A percentile compares a stretch with the other conserved stretches of the same genome.
These are phyloP conservation scores for Achaetomiella virescens DNA, from an alignment of 495 filamentous ascomycete species.

Conservation along the genomic window DNA sequence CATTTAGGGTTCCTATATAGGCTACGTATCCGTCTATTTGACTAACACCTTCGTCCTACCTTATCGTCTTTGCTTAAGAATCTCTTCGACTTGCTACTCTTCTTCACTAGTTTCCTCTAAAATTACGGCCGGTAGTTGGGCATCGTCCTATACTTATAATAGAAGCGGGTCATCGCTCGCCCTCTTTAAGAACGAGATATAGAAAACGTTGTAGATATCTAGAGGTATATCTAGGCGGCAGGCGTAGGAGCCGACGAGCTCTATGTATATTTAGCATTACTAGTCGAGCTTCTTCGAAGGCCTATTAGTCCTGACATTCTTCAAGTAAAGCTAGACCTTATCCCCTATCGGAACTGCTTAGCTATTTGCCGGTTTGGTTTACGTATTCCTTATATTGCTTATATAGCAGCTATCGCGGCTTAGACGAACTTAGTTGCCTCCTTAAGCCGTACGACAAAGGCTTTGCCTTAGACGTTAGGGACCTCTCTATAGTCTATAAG, in stretches of 20 bases:
- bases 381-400: neutral
- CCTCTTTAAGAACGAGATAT: neutral
- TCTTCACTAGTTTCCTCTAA: neutral
- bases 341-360: neutral
- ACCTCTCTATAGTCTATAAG: neutral
- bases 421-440: neutral
- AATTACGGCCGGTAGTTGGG: neutral
- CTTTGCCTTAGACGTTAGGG: neutral
- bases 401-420: neutral
- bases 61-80: neutral
- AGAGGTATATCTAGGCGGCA: neutral
- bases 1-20: no score
- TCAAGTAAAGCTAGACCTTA: neutral
- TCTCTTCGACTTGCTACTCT: neutral
- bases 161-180: neutral
- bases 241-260: neutral
- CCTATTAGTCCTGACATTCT: neutral
- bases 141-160: neutral
- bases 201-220: neutral
- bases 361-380: neutral
- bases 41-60: neutral
- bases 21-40: no score
- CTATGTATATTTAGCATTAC: neutral
- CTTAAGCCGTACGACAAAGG: neutral
- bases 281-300: slow-evolving; percentile 2